phyloP scores from a whole-genome alignment of 2,329 filamentous ascomycete genomes.

The Colletotrichum cereale region DNA sequence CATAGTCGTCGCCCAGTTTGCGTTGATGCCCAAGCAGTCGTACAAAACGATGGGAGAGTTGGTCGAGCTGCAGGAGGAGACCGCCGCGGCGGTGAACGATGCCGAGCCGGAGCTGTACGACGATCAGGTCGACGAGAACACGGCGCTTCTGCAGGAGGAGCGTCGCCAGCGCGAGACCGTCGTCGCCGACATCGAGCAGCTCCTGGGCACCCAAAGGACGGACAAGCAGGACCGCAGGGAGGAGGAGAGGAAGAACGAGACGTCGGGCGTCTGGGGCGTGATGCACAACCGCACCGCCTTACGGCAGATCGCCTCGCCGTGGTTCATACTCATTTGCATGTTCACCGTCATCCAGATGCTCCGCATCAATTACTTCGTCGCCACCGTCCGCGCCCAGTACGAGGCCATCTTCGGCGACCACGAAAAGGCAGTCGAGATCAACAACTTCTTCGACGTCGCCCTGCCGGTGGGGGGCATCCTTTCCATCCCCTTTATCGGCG shows the following conservation, averaged over 20 bases:
- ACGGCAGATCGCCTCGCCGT: constrained; percentile 82
- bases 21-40: constrained; percentile 79
- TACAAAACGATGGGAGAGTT: constrained; percentile 91
- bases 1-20: constrained; percentile 76
- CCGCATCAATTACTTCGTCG: constrained; percentile 93
- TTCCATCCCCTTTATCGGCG: constrained; percentile 88
- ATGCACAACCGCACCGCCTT: constrained; percentile 79
- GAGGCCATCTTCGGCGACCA: constrained; percentile 76
- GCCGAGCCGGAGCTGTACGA: constrained; percentile 54
- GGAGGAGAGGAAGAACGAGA: constrained; percentile 77
- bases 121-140: constrained; percentile 71
- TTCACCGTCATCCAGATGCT: constrained; percentile 85
- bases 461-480: constrained; percentile 85
- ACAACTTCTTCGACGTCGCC: constrained; percentile 84
- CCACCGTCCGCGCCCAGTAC: constrained; percentile 87
- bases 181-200: constrained; percentile 77
- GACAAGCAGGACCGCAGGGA: constrained; percentile 70
- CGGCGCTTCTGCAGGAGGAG: constrained; percentile 66
- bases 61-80: constrained; percentile 76
- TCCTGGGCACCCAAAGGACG: constrained; percentile 75
- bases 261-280: constrained; percentile 86
- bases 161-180: constrained; percentile 71
- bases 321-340: constrained; percentile 86
- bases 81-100: constrained; percentile 48
- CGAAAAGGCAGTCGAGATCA: constrained; percentile 74